A percentile compares a stretch with the other conserved stretches of the same genome.
These are phyloP conservation scores for Lepidium aucheri DNA, from an alignment of 345 rosid species.

Conservation along the genomic window DNA sequence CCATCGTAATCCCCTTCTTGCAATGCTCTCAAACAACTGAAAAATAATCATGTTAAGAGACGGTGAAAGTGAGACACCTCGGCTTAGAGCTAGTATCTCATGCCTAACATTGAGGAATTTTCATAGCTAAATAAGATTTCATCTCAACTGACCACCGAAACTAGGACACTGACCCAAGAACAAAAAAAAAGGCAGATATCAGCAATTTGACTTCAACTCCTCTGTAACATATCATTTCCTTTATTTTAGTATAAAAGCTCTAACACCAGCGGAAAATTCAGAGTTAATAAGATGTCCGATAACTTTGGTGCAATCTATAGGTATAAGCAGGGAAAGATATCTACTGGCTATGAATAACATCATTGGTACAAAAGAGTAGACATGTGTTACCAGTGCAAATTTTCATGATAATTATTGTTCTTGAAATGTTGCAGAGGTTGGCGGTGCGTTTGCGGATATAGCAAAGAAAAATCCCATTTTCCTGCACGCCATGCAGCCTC, in stretches of 20 bases:
- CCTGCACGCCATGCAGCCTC: constrained; percentile 99
- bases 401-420: constrained; percentile 61
- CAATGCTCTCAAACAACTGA: constrained; percentile 81
- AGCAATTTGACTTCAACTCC: constrained; percentile 1
- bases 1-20: constrained; percentile 76
- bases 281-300: not conserved
- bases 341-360: constrained; percentile 5
- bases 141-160: not conserved
- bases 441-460: constrained; percentile 37
- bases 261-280: not conserved
- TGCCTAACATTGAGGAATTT: not conserved
- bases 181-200: not conserved
- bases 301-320: constrained; percentile 14
- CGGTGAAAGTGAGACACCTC: not conserved
- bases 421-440: constrained; percentile 38
- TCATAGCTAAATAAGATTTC: not conserved
- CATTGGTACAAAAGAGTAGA: not conserved
- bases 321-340: not conserved
- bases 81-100: not conserved
- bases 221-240: not conserved
- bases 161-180: not conserved
- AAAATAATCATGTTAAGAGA: constrained; percentile 19
- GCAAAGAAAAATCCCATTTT: constrained; percentile 90
- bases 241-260: not conserved
- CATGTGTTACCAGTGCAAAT: constrained; percentile 60